Percentiles rank a stretch among this genome's conserved stretches.
These are phyloP conservation scores for Aphanomyces invadans DNA, from an alignment of 352 stramenopile genomes.

Conservation along the genomic window DNA sequence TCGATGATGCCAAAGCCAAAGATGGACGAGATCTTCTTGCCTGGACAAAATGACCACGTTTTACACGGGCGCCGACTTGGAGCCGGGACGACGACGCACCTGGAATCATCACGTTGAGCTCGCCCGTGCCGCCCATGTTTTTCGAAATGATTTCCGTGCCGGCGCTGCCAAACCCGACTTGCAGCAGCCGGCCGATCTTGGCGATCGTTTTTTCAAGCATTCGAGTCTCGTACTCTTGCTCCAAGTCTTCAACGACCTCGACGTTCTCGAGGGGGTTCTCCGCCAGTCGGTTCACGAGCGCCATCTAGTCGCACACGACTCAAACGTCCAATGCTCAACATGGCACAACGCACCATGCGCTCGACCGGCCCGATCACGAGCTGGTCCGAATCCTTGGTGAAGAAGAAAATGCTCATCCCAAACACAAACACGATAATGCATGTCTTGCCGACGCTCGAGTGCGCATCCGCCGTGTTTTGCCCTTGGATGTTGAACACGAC, in stretches of 20 bases:
- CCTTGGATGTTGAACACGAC: conserved; percentile 71
- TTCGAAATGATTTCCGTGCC: conserved; percentile 96
- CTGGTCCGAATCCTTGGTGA: conserved; percentile 88
- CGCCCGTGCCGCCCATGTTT: conserved; percentile 89
- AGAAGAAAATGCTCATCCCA: conserved; percentile 83
- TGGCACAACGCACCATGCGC: conserved; percentile 88
- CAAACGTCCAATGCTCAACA: conserved; percentile 56
- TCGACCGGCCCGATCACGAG: conserved; percentile 97
- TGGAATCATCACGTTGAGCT: conserved; percentile 96
- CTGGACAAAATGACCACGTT: conserved; percentile 25
- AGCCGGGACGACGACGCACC: conserved; percentile 19
- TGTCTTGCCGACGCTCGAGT: conserved; percentile 80
- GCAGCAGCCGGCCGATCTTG: conserved; percentile 90
- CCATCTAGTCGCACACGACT: conserved; percentile 29
- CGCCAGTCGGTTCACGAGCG: conserved; percentile 49
- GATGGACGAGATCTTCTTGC: conserved; percentile 94
- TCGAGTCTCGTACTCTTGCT: conserved; percentile 92
- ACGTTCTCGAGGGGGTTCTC: conserved; percentile 60
- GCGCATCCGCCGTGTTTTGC: conserved; percentile 31
- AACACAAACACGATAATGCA: conserved; percentile 89
- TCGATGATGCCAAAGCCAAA: conserved; percentile 96
- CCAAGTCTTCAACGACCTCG: conserved; percentile 21
- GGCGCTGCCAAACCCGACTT: conserved; percentile 96
- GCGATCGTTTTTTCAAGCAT: conserved; percentile 94
- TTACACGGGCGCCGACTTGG: too few relatives aligned